A percentile compares a stretch with the other conserved stretches of the same genome.
These are phyloP conservation scores for Penicillium arizonense DNA, from an alignment of 495 filamentous ascomycete genomes.

Conservation along the genomic window DNA sequence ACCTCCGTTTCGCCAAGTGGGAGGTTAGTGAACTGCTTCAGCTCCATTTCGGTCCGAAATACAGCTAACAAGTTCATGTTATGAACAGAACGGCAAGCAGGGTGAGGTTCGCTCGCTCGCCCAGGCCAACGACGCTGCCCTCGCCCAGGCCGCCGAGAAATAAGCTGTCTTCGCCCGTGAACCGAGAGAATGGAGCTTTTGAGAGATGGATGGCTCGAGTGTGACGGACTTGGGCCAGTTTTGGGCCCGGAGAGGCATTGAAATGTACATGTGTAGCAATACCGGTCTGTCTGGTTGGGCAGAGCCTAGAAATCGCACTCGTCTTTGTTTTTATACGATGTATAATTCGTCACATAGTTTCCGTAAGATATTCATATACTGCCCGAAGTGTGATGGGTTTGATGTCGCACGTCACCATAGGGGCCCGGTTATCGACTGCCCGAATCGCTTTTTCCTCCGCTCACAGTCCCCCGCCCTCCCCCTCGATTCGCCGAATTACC, in stretches of 20 bases:
- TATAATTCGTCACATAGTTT: slow-evolving; percentile 4
- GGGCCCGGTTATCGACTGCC: slow-evolving; percentile 12
- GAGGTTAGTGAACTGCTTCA: slow-evolving; percentile 55
- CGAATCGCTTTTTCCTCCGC: slow-evolving; percentile 27
- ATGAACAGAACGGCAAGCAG: slow-evolving; percentile 87
- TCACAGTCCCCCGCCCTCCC: slow-evolving; percentile 13
- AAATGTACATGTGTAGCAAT: slow-evolving; percentile 50
- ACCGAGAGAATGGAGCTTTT: slow-evolving; percentile 17
- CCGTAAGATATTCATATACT: slow-evolving; percentile 1
- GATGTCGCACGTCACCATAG: slow-evolving; percentile 22
- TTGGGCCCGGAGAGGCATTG: slow-evolving; percentile 21
- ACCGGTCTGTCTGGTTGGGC: slow-evolving; percentile 23
- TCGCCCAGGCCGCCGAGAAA: slow-evolving; percentile 46
- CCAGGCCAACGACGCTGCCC: slow-evolving; percentile 65
- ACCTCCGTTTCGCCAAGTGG: slow-evolving; percentile 95
- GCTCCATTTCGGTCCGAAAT: background rate
- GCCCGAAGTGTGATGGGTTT: slow-evolving; percentile 7
- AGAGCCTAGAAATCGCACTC: slow-evolving; percentile 30
- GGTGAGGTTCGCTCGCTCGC: slow-evolving; percentile 76
- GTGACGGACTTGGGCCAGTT: slow-evolving; percentile 17
- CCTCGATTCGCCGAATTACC: slow-evolving; percentile 14
- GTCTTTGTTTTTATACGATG: slow-evolving; percentile 13
- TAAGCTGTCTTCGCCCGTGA: slow-evolving; percentile 22
- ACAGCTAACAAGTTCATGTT: slow-evolving; percentile 20
- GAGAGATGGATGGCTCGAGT: slow-evolving; percentile 16